Base-by-base conservation (phyloP, 495 filamentous ascomycete species). In the Hypoxylon rickii region DNA sequence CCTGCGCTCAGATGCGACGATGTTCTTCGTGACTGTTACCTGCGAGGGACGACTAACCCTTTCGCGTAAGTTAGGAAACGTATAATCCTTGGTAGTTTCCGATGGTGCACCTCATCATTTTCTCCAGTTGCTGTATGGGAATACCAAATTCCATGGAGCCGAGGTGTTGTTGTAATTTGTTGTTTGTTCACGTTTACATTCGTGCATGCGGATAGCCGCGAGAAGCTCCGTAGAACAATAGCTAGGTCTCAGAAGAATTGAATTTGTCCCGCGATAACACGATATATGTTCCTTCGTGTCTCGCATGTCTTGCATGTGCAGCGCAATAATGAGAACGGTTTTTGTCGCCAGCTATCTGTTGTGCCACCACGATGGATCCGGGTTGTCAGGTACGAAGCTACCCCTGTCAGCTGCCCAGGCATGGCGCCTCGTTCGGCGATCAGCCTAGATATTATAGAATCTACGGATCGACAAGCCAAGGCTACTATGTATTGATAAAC, bases 131-230 rank as follows among this genome's bases (percentile, higher is more conserved):
- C n/a, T n/a, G n/a, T n/a, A n/a, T n/a, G n/a, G n/a, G n/a, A n/a
- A n/a, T n/a, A n/a, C n/a, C n/a, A n/a, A n/a, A n/a, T n/a, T n/a
- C n/a, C n/a, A n/a, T n/a, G n/a, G n/a, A n/a, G n/a, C n/a, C n/a
- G n/a, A n/a, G 10, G 4, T 29, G 24, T 29, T 4, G 24, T 29
- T 20, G 48, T 52, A 42, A 26, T 43, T 22, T 13, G 33, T 41
- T 48, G 38, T 45, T 54, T 54, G 59, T 50, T 63, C 59, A 63
- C 59, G 59, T 63, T 63, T 54, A 38, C 53, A 24, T 55, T 44
- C 39, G 53, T 41, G 45, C 53, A 58, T 58, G 59, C 59, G 59
- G 59, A 53, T 20, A 52, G 53, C 59, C 53, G 59, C 31, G 36
- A 47, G n/a, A 43, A 32, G 15, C 39, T 26, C 51, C 31, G 47